Evolutionary conservation across 352 stramenopile genomes (phyloP).

Genomic region (Pythium dissimile): DNA sequence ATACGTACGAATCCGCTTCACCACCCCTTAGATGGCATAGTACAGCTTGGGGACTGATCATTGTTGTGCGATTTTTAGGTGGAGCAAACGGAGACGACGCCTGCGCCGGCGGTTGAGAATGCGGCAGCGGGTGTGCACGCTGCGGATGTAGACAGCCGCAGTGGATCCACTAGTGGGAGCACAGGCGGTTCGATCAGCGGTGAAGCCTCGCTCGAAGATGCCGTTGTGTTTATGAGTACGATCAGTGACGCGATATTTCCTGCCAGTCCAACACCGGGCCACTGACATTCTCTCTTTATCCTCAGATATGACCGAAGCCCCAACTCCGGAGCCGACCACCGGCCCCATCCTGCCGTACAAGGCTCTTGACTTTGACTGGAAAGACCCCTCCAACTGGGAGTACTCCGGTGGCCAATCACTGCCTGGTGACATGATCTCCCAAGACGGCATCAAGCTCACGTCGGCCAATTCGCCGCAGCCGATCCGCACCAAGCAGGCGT

Average conservation of each 20-base stretch:
- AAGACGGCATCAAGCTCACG: constrained; percentile 51
- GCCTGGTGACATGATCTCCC: constrained; percentile 38
- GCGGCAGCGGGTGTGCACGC: constrained; percentile 18
- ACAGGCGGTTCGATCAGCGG: not conserved
- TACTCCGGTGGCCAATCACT: constrained; percentile 41
- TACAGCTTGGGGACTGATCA: too few relatives aligned
- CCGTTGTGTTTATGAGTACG: not conserved
- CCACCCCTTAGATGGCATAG: too few relatives aligned
- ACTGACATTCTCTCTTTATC: not conserved
- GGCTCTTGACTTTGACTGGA: constrained; percentile 67
- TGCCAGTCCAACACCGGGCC: not conserved
- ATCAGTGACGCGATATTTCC: not conserved
- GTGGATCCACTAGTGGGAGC: constrained; percentile 6
- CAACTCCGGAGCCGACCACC: constrained; percentile 17
- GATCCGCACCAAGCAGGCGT: constrained; percentile 59
- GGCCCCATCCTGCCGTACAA: constrained; percentile 36
- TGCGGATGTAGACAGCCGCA: constrained; percentile 18
- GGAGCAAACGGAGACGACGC: constrained; percentile 14
- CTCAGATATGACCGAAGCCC: not conserved
- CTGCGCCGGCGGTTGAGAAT: constrained; percentile 1
- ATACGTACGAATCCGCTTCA: too few relatives aligned
- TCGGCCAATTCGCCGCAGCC: constrained; percentile 46
- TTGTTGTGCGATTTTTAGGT: constrained; percentile 7
- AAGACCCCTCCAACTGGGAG: constrained; percentile 53
- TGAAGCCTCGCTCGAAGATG: not conserved